Base-by-base conservation (phyloP, 371 early-diverging fungal genomes). In the Circinella minor region DNA sequence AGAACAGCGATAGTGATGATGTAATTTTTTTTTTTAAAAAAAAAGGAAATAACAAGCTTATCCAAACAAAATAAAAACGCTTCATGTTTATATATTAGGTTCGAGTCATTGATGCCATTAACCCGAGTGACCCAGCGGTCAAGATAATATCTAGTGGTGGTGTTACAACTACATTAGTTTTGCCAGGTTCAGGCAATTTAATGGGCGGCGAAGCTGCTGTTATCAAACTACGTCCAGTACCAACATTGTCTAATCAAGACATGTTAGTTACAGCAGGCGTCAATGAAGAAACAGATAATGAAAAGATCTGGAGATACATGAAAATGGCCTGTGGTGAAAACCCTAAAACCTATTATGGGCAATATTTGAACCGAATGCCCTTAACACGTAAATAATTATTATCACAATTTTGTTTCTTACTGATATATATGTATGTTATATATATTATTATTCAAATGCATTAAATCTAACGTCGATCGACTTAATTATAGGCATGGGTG, bases 321-420 rank as follows among this genome's bases (percentile, higher is more conserved):
- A 95, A 95, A 78, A 92, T 93, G 91, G 93, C 95, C 4, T 93
- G 92, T 71, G 95, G 95, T 20, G 95, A 95, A 76, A 95, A 94
- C 75, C 90, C 92, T 27, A 94, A 94, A 74, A 27, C 72, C 0
- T 72, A 65, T 63, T 89, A 86, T 57, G 88, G 88, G 17, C 61
- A 51, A 18, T 67, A 63, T 17, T 55, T 69, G 5, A 66, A 70
- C 8, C 48, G 67, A 51, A 80, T 82, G 81, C 83, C 83, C 18
- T 66, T 69, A 64, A 80, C 85, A 48, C 79, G 85, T 81, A 82
- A 76, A n/a, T n/a, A 15, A 46, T 34, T 27, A 38, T 38, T 55
- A 38, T 46, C 4, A 7, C 14, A 47, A 11, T 47, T 47, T 11
- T 47, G 3, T 15, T 9, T 11, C 11, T 47, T 47, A 15, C 1